These are phyloP conservation scores for Rhynchosporium agropyri DNA, from an alignment of 2,329 filamentous ascomycete genomes.

Conservation along the genomic window DNA sequence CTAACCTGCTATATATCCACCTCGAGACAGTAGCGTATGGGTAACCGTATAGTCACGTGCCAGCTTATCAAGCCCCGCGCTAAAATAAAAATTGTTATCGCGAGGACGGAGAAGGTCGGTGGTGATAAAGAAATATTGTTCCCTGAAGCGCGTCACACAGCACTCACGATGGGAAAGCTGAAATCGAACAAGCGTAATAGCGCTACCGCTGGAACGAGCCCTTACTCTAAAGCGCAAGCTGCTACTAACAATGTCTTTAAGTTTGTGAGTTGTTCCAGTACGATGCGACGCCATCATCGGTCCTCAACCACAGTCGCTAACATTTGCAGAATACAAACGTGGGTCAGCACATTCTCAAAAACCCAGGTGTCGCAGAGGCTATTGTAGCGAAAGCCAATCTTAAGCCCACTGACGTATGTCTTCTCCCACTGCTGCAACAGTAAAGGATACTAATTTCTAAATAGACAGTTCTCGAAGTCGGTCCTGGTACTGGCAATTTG, in stretches of 20 bases:
- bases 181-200: conserved; percentile 42
- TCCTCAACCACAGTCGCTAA: conserved; percentile 1
- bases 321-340: conserved; percentile 46
- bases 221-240: conserved; percentile 40
- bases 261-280: conserved; percentile 52
- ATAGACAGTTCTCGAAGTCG: conserved; percentile 76
- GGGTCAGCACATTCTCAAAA: conserved; percentile 86
- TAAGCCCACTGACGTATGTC: conserved; percentile 78
- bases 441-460: neutral
- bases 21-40: too few relatives aligned
- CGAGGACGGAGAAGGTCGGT: neutral
- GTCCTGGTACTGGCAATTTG: conserved; percentile 85
- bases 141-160: neutral
- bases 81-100: conserved; percentile 7
- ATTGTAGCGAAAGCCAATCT: conserved; percentile 86
- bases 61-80: neutral
- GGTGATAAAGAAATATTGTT: neutral
- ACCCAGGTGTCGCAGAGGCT: conserved; percentile 79
- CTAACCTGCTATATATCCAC: too few relatives aligned
- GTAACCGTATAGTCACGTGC: neutral
- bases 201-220: conserved; percentile 31
- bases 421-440: neutral
- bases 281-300: neutral
- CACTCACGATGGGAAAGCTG: conserved; percentile 41
- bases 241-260: conserved; percentile 84